Conservation (phyloP, 345 rosid genomes). For the Aegle marmelos region DNA sequence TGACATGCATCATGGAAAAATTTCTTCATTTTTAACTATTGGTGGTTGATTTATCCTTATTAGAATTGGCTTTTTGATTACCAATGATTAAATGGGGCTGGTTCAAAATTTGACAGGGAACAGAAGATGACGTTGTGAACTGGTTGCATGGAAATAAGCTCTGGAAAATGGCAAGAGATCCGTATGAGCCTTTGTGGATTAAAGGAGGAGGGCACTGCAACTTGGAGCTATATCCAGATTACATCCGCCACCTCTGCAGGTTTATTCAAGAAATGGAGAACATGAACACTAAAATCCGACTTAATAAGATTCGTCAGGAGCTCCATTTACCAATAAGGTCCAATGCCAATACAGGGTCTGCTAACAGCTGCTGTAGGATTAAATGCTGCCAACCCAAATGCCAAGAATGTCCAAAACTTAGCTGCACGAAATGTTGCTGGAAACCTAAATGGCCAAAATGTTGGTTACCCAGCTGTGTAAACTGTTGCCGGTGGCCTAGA, state of each 20-base stretch:
- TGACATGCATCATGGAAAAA: not conserved
- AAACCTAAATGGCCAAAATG: constrained; percentile 38
- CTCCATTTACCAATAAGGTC: constrained; percentile 43
- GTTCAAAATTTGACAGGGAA: constrained; percentile 54
- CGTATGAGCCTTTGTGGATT: constrained; percentile 95
- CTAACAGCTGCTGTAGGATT: constrained; percentile 45
- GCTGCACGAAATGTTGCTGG: constrained; percentile 31
- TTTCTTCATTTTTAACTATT: not conserved
- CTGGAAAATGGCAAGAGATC: constrained; percentile 88
- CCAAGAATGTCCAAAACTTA: constrained; percentile 28
- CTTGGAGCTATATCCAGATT: constrained; percentile 93
- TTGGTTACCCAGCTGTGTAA: constrained; percentile 43
- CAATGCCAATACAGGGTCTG: not conserved
- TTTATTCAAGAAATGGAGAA: constrained; percentile 92
- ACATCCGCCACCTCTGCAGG: constrained; percentile 76
- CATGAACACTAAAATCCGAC: constrained; percentile 59
- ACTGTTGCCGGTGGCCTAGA: constrained; percentile 39
- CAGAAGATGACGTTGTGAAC: constrained; percentile 95
- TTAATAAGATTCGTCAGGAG: constrained; percentile 64
- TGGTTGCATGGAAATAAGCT: constrained; percentile 94
- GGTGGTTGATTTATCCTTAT: not conserved
- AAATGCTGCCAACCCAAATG: constrained; percentile 45
- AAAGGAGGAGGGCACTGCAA: constrained; percentile 99
- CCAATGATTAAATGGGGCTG: not conserved
- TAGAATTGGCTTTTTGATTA: not conserved